Base-by-base conservation (phyloP, 495 filamentous ascomycete species). In the Podospora didyma region DNA sequence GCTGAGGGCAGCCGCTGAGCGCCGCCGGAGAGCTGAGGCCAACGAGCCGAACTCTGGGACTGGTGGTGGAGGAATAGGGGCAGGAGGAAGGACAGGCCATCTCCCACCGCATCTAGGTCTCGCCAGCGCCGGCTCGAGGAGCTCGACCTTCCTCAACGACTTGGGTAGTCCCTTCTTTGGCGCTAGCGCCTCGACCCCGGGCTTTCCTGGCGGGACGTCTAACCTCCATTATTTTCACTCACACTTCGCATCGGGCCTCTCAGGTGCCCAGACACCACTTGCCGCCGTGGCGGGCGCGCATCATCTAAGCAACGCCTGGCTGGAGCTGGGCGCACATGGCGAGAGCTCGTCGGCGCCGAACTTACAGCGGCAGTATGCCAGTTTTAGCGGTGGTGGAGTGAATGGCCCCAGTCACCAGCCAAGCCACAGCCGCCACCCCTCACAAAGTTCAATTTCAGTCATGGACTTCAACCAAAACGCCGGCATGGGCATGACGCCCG, bases 201-300 rank as follows among this genome's bases (percentile, higher is more conserved):
- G 88, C 2, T 89, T 96, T 51, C 88, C 89, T 1, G 90, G 90
- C 46, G 89, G 89, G 22, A 90, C 89, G 4, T 92, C 92, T 3
- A 96, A 92, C 62, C 79, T 97, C 22, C 86, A 89, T 60, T 97
- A 97, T 68, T 92, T 92, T 63, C 92, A 96, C 69, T 84, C 91
- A 2, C 89, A 90, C 22, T 83, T 96, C 23, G 84, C 86, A 0
- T 76, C 86, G 6, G 89, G 87, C 0, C 78, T 96, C 35, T 90
- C 91, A 2, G 93, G 94, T 1, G 84, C 88, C 3, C 86, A 90
- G 47, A 97, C 92, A 2, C 94, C 93, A 3, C 80, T 96, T 0
- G 89, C 89, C 1, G 90, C 89, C 7, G 89, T 93, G 6, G 89
- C 89, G n/a, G 87, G 90, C 11, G 85, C 64, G 2, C 75, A 77